Percentiles rank a stretch among this genome's conserved stretches.
These are phyloP conservation scores for Poa annua DNA, from an alignment of 176 grass and related monocot genomes.

Conservation along the genomic window DNA sequence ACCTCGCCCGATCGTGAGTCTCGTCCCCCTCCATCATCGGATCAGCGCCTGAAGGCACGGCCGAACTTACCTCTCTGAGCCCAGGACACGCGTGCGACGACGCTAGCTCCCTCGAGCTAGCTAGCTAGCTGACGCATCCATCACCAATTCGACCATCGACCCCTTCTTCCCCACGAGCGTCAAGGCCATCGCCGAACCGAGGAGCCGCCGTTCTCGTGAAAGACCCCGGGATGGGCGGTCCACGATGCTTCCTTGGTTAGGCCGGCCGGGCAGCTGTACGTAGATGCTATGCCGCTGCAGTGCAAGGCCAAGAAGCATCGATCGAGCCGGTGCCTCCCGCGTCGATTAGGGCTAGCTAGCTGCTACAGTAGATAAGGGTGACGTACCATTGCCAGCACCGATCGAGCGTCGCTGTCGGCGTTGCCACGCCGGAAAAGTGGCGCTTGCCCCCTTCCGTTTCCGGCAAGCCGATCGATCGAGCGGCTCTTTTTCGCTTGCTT, in stretches of 20 bases:
- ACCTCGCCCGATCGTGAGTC: background rate
- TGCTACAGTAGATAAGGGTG: background rate
- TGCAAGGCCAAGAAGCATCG: slow-evolving; percentile 6
- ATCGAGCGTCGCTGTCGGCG: background rate
- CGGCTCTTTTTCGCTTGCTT: too few relatives aligned
- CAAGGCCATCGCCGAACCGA: background rate
- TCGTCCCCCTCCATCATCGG: background rate
- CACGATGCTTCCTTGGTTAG: background rate
- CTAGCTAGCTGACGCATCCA: background rate
- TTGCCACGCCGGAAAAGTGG: slow-evolving; percentile 2
- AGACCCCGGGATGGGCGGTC: background rate
- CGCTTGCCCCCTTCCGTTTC: background rate
- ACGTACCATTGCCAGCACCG: background rate
- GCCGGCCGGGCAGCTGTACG: background rate
- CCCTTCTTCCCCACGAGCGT: background rate
- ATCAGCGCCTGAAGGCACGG: slow-evolving; percentile 1
- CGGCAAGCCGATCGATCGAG: background rate
- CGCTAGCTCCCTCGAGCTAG: too few relatives aligned
- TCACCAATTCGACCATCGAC: too few relatives aligned
- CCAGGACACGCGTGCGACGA: background rate
- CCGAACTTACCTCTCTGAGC: slow-evolving; percentile 7
- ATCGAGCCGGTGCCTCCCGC: background rate
- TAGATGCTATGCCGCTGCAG: background rate
- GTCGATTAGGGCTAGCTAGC: background rate
- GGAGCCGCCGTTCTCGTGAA: background rate